These are phyloP conservation scores for Solanum appendiculatum DNA, from an alignment of 257 asterid species.

Conservation along the genomic window DNA sequence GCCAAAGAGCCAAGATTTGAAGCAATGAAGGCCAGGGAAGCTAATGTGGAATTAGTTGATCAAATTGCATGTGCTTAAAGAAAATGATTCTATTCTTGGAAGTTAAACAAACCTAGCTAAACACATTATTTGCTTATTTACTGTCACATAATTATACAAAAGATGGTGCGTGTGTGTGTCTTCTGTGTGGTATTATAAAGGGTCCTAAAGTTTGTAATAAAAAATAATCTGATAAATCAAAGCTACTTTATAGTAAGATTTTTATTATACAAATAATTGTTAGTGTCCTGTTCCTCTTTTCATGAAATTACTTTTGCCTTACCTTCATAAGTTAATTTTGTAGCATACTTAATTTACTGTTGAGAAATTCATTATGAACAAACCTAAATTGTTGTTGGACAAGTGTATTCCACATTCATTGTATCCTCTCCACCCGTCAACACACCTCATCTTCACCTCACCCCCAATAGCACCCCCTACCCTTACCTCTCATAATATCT, in stretches of 20 bases:
- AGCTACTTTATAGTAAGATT: neutral
- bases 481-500: too few relatives aligned
- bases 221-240: neutral
- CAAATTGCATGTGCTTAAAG: slow-evolving; percentile 5
- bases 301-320: neutral
- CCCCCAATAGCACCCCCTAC: too few relatives aligned
- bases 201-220: neutral
- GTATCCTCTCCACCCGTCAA: too few relatives aligned
- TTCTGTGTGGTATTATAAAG: neutral
- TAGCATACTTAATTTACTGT: neutral
- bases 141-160: neutral
- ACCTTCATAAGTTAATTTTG: neutral
- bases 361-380: neutral
- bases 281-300: neutral
- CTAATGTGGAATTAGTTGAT: neutral
- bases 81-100: neutral
- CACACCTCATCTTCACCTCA: too few relatives aligned
- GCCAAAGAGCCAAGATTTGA: slow-evolving; percentile 23
- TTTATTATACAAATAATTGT: neutral
- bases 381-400: neutral
- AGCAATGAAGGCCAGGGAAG: slow-evolving; percentile 10
- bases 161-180: neutral
- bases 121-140: neutral
- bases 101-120: neutral
- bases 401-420: too few relatives aligned